Evolutionary conservation across 306 rosid genomes (phyloP).

Genomic region (Trichosanthes cucumerina): DNA sequence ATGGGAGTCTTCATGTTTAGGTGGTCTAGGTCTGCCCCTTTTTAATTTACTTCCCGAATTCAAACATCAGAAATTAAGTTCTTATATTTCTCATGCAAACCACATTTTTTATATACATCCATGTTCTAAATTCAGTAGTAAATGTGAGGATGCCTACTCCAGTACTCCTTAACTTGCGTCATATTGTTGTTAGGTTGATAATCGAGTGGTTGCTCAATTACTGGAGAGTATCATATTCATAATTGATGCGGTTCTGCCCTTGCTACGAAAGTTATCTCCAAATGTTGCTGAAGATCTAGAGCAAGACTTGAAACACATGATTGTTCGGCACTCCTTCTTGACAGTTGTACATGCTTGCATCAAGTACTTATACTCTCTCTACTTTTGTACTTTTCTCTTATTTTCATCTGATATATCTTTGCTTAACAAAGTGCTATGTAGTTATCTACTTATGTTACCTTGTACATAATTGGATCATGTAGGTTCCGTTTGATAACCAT

Average conservation of each 20-base stretch:
- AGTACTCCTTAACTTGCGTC: constrained; percentile 7
- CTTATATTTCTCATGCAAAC: neutral
- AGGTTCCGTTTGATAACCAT: no score
- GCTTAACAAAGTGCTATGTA: neutral
- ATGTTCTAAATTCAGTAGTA: neutral
- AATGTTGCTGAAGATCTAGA: constrained; percentile 83
- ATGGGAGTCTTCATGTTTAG: neutral
- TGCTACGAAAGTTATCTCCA: constrained; percentile 66
- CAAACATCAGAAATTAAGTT: neutral
- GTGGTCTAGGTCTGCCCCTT: neutral
- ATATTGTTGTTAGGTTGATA: constrained; percentile 59
- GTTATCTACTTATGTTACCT: neutral
- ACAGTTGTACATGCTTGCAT: constrained; percentile 98
- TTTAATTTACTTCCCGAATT: neutral
- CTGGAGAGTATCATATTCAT: constrained; percentile 87
- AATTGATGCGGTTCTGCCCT: constrained; percentile 85
- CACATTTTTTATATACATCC: neutral
- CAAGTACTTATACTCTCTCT: constrained; percentile 44
- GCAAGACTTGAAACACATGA: constrained; percentile 90
- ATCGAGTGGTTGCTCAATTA: constrained; percentile 59
- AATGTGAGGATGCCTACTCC: neutral
- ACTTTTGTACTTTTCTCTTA: neutral
- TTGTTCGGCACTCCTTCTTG: constrained; percentile 84
- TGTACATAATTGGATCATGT: neutral
- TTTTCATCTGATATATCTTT: neutral